Percentiles rank a stretch among this genome's conserved stretches.
phyloP scores from a whole-genome alignment of 352 stramenopile species.

The Phytophthora fragariae region DNA sequence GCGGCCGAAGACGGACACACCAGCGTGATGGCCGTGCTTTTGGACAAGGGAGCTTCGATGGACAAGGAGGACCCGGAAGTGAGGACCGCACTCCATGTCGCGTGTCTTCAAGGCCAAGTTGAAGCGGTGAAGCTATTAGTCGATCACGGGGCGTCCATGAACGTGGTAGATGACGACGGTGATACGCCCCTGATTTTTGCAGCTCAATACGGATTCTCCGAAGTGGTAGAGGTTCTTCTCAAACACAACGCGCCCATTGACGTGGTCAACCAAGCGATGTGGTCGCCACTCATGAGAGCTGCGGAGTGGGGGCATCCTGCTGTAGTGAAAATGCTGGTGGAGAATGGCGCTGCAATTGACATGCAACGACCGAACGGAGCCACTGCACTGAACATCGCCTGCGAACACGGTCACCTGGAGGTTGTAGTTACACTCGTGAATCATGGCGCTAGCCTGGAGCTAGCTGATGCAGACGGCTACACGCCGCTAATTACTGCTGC shows the following conservation, averaged over 20 bases:
- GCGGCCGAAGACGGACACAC: neutral
- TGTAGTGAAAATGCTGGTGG: neutral
- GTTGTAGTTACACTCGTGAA: constrained; percentile 13
- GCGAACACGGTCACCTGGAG: constrained; percentile 1
- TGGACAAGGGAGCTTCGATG: neutral
- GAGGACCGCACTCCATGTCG: neutral
- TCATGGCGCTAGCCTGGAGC: neutral
- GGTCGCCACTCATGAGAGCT: neutral
- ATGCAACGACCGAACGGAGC: neutral
- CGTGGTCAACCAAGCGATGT: neutral
- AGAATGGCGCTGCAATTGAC: neutral
- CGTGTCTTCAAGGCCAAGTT: neutral
- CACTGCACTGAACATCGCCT: constrained; percentile 10
- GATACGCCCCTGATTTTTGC: neutral
- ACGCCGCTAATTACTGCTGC: constrained; percentile 10
- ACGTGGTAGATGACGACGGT: neutral
- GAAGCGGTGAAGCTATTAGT: neutral
- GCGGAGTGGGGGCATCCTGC: neutral
- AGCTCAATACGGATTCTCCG: neutral
- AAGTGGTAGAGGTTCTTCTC: neutral
- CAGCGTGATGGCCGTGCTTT: neutral
- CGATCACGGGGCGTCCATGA: neutral
- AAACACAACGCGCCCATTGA: neutral
- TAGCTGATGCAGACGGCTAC: constrained; percentile 13
- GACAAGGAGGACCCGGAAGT: neutral